These are phyloP conservation scores for Vaccinium darrowii DNA, from an alignment of 148 eudicot genomes.

Conservation along the genomic window DNA sequence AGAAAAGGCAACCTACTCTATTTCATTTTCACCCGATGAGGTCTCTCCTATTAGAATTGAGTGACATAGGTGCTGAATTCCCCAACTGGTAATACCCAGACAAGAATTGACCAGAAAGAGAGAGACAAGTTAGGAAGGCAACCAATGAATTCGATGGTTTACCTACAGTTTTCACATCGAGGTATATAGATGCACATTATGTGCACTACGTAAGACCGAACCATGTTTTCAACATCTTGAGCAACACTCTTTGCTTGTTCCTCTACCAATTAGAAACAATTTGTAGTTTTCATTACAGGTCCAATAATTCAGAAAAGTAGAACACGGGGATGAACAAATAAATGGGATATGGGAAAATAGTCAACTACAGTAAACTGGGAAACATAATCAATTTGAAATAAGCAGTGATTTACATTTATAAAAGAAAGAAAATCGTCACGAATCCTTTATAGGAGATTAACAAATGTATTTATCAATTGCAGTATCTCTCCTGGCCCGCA, in stretches of 20 bases:
- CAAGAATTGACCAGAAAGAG: not conserved
- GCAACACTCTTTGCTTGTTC: constrained; percentile 78
- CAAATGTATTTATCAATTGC: no score
- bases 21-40: no score
- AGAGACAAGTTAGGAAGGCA: not conserved
- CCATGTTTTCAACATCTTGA: constrained; percentile 69
- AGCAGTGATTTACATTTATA: no score
- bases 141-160: not conserved
- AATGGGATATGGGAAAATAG: not conserved
- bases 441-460: no score
- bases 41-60: no score
- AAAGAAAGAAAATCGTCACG: no score
- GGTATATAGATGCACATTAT: constrained; percentile 24
- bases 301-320: not conserved
- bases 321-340: not conserved
- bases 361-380: no score
- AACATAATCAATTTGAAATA: no score
- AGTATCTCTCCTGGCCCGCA: no score
- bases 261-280: constrained; percentile 39
- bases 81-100: no score
- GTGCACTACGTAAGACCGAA: constrained; percentile 70
- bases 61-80: no score
- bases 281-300: not conserved
- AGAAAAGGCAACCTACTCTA: no score
- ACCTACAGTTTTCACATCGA: not conserved